Conservation (phyloP, 73 alveolate species). For the Paramecium caudatum region DNA sequence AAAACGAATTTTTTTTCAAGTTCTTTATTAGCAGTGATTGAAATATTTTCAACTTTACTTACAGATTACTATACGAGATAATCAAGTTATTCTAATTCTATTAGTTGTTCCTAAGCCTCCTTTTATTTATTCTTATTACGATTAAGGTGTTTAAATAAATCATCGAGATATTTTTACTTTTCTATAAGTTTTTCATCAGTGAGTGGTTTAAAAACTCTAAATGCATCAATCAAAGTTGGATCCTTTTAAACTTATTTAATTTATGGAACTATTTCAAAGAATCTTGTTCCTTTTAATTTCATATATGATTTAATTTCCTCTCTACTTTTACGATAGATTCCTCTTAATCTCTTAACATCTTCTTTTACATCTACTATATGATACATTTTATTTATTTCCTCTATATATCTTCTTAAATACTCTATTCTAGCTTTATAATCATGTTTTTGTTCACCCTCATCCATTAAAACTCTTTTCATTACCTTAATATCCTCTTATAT, state of each 20-base stretch:
- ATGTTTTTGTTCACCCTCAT: slow-evolving; percentile 52
- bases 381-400: slow-evolving; percentile 45
- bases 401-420: slow-evolving; percentile 6
- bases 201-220: slow-evolving; percentile 9
- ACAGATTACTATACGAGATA: neutral
- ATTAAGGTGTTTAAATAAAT: slow-evolving; percentile 44
- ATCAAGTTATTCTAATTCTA: neutral
- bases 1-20: slow-evolving; percentile 24
- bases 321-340: slow-evolving; percentile 13
- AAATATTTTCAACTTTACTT: neutral
- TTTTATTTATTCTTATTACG: slow-evolving; percentile 23
- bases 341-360: slow-evolving; percentile 10
- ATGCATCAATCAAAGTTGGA: slow-evolving; percentile 16
- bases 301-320: slow-evolving; percentile 40
- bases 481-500: neutral
- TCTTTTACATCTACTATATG: slow-evolving; percentile 4
- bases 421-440: slow-evolving; percentile 51
- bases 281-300: slow-evolving; percentile 34
- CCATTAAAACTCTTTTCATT: neutral
- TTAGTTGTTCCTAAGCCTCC: neutral
- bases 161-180: slow-evolving; percentile 57
- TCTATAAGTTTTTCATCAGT: slow-evolving; percentile 4
- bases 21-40: neutral
- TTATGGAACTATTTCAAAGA: slow-evolving; percentile 27
- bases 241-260: neutral